Conservation (phyloP, 352 stramenopile genomes). For the Globisporangium perplexum region DNA sequence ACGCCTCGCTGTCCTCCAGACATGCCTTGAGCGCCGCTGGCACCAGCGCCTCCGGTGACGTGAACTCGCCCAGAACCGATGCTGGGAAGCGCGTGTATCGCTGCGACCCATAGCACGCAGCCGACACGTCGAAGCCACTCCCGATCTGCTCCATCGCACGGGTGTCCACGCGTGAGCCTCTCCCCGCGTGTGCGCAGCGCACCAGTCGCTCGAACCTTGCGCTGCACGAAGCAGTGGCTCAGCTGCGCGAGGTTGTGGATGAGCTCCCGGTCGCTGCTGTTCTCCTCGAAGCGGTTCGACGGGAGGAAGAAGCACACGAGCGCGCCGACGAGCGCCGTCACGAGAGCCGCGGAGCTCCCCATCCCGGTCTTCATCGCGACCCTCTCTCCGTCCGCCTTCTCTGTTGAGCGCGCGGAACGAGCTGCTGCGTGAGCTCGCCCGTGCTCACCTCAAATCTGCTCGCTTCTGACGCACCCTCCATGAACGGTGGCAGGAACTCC, state of each 20-base stretch:
- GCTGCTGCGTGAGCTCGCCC: background rate
- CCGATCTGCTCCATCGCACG: constrained; percentile 69
- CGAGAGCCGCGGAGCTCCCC: constrained; percentile 93
- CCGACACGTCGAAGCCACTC: constrained; percentile 95
- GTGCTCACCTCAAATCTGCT: background rate
- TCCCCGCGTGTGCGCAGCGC: background rate
- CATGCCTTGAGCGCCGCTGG: constrained; percentile 51
- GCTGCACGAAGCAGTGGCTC: constrained; percentile 93
- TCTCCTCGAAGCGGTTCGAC: constrained; percentile 13
- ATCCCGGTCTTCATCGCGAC: constrained; percentile 94
- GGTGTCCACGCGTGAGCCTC: background rate
- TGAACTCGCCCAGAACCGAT: constrained; percentile 50
- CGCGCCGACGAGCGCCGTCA: constrained; percentile 92
- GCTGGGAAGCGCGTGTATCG: constrained; percentile 89
- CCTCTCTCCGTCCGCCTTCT: constrained; percentile 25
- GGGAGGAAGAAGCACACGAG: constrained; percentile 85
- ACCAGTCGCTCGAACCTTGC: constrained; percentile 65
- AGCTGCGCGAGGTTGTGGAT: constrained; percentile 95
- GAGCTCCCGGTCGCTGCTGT: constrained; percentile 30
- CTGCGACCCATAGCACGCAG: constrained; percentile 92
- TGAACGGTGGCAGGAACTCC: constrained; percentile 75
- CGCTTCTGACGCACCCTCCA: constrained; percentile 9
- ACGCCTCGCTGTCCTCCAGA: constrained; percentile 32
- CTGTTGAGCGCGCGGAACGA: constrained; percentile 9
- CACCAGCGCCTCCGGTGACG: constrained; percentile 33